Conservation (phyloP, 2,329 filamentous ascomycete genomes). For the Diaporthe vexans region DNA sequence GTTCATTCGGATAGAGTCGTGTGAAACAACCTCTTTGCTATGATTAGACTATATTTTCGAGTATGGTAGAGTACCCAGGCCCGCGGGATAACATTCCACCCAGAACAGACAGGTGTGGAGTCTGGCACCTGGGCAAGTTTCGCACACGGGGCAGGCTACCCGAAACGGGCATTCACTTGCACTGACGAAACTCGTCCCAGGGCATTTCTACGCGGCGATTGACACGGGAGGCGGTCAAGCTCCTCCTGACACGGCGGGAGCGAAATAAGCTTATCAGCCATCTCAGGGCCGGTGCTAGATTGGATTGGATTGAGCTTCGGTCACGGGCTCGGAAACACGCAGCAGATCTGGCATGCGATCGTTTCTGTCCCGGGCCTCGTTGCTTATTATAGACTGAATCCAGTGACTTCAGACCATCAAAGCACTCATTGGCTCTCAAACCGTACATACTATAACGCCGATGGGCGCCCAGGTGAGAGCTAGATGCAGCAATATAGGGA, state of each 20-base stretch:
- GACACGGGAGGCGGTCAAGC: slow-evolving; percentile 21
- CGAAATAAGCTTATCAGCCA: slow-evolving; percentile 38
- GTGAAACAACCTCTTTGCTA: not conserved
- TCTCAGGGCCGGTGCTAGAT: not conserved
- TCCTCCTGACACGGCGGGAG: slow-evolving; percentile 29
- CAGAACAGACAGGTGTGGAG: not conserved
- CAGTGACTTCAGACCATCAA: slow-evolving; percentile 1
- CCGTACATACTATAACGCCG: not conserved
- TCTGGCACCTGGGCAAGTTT: not conserved
- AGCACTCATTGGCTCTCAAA: not conserved
- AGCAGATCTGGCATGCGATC: slow-evolving; percentile 24
- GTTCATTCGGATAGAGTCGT: slow-evolving; percentile 7
- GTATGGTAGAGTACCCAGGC: not conserved
- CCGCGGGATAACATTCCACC: slow-evolving; percentile 16
- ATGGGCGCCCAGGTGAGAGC: not conserved
- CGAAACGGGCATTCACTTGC: not conserved
- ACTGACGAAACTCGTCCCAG: not conserved
- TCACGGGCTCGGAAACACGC: slow-evolving; percentile 5
- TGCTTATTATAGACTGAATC: slow-evolving; percentile 1
- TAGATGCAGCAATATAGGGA: not conserved
- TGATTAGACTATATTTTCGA: not conserved
- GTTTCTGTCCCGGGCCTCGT: slow-evolving; percentile 9
- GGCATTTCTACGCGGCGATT: slow-evolving; percentile 25
- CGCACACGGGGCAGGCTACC: not conserved
- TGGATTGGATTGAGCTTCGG: slow-evolving; percentile 2